Evolutionary conservation across 1,139 yeast genomes (phyloP), one percentile per base, ranked within the genome.

Genomic region (Geotrichum klebahnii): DNA sequence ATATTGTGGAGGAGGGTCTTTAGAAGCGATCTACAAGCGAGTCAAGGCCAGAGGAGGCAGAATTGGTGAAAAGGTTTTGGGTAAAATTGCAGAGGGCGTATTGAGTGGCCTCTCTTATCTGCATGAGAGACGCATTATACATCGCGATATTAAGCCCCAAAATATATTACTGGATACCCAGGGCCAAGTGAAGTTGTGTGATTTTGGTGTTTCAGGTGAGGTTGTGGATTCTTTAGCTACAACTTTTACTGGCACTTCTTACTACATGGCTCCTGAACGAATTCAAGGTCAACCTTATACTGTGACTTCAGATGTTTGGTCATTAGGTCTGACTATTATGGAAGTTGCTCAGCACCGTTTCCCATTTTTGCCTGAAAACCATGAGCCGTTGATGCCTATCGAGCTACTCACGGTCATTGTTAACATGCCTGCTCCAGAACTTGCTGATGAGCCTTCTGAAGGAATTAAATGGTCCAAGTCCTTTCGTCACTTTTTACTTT

Each of bases 181-280:
- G 8, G 98, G 98, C 2, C 82, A 85, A 61, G 90, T 90, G 47
- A 92, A 92, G 66, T 72, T 92, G 44, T 92, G 98, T 70, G 98
- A 92, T 70, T 92, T 92, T 71, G 98, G 98, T n/a, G 98, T 92
- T 31, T 84, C 95, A 61, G 97, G 98, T 9, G 96, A 89, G 63
- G 96, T 92, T 12, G 97, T 90, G 22, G 84, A 90, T 66, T 88
- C 97, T 0, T 72, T 92, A 45, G 97, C 97, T 1, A 86, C 96
- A 0, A 92, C 98, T 0, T 92, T 90, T 64, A 94, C 96, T 0
- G 98, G 98, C 0, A 92, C 98, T 0, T 90, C 95, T 20, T 90
- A 87, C 66, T 92, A 92, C 67, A 92, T 92, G 98, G 97, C 97
- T 0, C 98, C 98, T 0, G 98, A 92, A 66, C 77, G 98, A 60